Percentiles rank a stretch among this genome's conserved stretches.
Evolutionary conservation across 2,329 filamentous ascomycete species (phyloP).

Genomic region (Fusarium longipes): DNA sequence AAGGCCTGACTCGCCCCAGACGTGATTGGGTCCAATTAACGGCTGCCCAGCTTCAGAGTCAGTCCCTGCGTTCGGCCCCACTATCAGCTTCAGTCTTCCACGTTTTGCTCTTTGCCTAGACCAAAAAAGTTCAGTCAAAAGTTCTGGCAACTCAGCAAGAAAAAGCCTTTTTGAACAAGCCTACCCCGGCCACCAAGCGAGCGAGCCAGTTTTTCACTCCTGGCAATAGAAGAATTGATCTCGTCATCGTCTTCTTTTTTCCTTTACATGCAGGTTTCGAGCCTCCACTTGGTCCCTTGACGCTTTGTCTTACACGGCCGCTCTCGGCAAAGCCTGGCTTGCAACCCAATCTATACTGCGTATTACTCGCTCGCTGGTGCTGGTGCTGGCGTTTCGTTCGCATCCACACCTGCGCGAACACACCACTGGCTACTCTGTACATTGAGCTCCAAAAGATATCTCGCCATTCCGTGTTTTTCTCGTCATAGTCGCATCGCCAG

Average conservation of each 20-base stretch:
- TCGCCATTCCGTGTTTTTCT: conserved; percentile 49
- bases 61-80: conserved; percentile 45
- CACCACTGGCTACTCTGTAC: conserved; percentile 41
- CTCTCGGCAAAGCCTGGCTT: conserved; percentile 46
- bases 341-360: conserved; percentile 27
- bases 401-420: conserved; percentile 42
- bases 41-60: conserved; percentile 38
- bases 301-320: conserved; percentile 43
- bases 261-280: conserved; percentile 22
- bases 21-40: conserved; percentile 41
- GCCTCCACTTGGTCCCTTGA: conserved; percentile 36
- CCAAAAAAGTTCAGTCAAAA: conserved; percentile 29
- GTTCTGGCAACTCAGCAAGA: conserved; percentile 33
- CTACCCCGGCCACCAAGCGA: conserved; percentile 47
- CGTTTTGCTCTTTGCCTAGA: conserved; percentile 33
- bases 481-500: conserved; percentile 47
- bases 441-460: conserved; percentile 36
- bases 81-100: conserved; percentile 40
- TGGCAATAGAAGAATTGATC: conserved; percentile 45
- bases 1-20: conserved; percentile 45
- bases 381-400: conserved; percentile 36
- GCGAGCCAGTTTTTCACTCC: conserved; percentile 23
- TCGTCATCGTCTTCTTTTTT: conserved; percentile 47
- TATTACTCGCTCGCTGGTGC: conserved; percentile 26
- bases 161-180: conserved; percentile 35